Base-by-base conservation (phyloP, 495 filamentous ascomycete species). In the Xylaria venustula region DNA sequence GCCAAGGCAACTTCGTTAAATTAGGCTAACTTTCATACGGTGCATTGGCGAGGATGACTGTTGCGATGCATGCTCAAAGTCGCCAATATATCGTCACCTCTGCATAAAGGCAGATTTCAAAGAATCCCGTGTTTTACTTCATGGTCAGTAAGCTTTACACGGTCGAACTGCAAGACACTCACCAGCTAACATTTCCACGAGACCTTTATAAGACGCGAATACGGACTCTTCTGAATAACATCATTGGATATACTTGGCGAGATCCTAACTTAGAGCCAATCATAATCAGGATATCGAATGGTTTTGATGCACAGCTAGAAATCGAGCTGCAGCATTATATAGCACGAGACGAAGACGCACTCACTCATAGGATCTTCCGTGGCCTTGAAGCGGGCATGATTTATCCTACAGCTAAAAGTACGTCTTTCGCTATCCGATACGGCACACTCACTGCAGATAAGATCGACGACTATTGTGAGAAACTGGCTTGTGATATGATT, bases 391-490 rank as follows among this genome's bases (percentile, higher is more conserved):
- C 28, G 9, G 54, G 41, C 9, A 58, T 25, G 11, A 40, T 15
- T 23, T 46, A 46, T 34, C 42, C 54, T 25, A 34, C 11, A 1
- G 42, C 46, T 12, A 58, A 7, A 47, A 58, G 42, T 40, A 58
- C 54, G 8, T 28, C 54, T 23, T 58, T 58, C 20, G 17, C 12
- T 15, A 26, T 50, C 2, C 17, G 30, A 50, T 8, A 49, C 9
- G 54, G 42, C 54, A 47, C 54, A 0, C 54, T 58, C 42, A 23
- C 41, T 17, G 9, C 23, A 50, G 15, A 58, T 3, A 58, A 58
- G 7, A 58, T 50, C 34, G 54, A 58, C 42, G n/a, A 8, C 3
- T 58, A 58, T 41, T 50, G 54, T 42, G 54, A 58, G 14, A 34
- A 22, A 23, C 1, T 58, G 2, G 54, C 46, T 2, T 28, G 19